Conservation (phyloP, 352 stramenopile species). For the Phytophthora pinifolia region DNA sequence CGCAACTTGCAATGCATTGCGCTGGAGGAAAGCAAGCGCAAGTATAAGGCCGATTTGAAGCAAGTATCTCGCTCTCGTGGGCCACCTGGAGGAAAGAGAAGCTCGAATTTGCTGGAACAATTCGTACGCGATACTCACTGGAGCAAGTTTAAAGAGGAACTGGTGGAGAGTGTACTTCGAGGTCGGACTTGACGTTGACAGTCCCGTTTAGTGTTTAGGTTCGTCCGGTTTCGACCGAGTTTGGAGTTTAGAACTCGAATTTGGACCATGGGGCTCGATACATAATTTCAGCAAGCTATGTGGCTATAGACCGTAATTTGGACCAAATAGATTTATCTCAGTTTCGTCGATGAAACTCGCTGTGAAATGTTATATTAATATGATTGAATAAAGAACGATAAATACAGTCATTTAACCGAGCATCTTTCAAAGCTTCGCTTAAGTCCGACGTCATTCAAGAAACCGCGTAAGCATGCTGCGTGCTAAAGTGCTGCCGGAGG, state of each 20-base stretch:
- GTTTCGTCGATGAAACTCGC: too few relatives aligned
- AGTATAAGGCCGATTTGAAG: slow-evolving; percentile 1
- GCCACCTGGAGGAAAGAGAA: slow-evolving; percentile 6
- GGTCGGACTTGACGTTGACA: slow-evolving; percentile 9
- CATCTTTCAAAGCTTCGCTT: background rate
- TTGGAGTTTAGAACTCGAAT: too few relatives aligned
- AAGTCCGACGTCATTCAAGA: slow-evolving; percentile 1
- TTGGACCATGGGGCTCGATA: too few relatives aligned
- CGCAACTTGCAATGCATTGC: slow-evolving; percentile 34
- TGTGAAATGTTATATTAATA: slow-evolving; percentile 4
- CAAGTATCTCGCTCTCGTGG: background rate
- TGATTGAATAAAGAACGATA: too few relatives aligned
- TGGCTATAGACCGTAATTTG: too few relatives aligned
- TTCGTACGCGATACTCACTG: slow-evolving; percentile 23
- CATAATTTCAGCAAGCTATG: too few relatives aligned
- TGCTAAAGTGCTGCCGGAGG: slow-evolving; percentile 74
- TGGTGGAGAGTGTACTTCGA: slow-evolving; percentile 29
- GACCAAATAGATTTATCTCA: too few relatives aligned
- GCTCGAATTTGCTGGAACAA: slow-evolving; percentile 32
- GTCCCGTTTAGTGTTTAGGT: too few relatives aligned
- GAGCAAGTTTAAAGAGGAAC: slow-evolving; percentile 38
- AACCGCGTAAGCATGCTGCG: slow-evolving; percentile 54
- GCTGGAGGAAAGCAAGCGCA: slow-evolving; percentile 15
- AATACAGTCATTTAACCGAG: too few relatives aligned
- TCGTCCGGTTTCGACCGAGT: too few relatives aligned